Percentiles rank a stretch among this genome's conserved stretches.
Conservation (phyloP, 2,329 filamentous ascomycete genomes). For the Zarea fungicola region DNA sequence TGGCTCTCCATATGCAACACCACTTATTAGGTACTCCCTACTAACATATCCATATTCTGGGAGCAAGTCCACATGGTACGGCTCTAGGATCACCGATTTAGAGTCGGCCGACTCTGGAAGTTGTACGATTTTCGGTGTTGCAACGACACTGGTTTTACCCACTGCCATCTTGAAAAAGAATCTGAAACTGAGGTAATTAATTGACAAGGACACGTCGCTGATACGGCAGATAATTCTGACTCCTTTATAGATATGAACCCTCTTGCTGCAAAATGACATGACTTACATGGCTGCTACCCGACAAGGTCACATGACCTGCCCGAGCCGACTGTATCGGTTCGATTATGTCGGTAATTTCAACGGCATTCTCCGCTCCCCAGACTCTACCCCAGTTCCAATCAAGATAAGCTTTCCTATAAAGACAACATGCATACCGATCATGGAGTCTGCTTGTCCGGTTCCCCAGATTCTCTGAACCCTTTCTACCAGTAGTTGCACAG, state of each 20-base stretch:
- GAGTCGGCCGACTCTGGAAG: constrained; percentile 14
- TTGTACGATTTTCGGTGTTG: background rate
- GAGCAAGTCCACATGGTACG: constrained; percentile 18
- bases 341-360: background rate
- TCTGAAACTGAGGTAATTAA: background rate
- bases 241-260: background rate
- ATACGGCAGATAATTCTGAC: background rate
- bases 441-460: too few species aligned
- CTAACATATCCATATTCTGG: constrained; percentile 17
- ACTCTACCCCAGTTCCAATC: background rate
- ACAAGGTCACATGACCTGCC: background rate
- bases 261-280: background rate
- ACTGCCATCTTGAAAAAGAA: background rate
- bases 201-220: too few species aligned
- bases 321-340: background rate
- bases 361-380: background rate
- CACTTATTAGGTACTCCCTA: constrained; percentile 16
- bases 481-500: background rate
- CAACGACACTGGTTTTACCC: background rate
- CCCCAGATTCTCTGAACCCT: too few species aligned
- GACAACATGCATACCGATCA: too few species aligned
- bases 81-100: constrained; percentile 14
- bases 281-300: background rate
- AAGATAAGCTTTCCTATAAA: background rate
- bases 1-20: constrained; percentile 13